Evolutionary conservation across 805 yeast genomes (phyloP).

Genomic region (Candida suzukii): DNA sequence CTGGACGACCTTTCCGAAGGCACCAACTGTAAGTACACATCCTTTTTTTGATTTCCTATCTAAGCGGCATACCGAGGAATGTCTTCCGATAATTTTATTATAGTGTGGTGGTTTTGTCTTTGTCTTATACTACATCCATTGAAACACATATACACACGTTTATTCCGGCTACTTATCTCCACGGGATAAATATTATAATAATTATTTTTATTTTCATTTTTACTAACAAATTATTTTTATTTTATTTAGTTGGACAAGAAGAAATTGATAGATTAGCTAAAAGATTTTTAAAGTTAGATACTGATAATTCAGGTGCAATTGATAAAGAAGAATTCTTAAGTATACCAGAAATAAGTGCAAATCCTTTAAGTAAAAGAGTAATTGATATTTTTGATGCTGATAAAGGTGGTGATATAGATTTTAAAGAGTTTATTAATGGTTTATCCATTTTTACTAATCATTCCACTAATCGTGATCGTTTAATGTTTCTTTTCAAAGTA

Average conservation of each 20-base stretch:
- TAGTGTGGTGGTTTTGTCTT: too few relatives aligned
- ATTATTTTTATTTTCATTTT: too few relatives aligned
- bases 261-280: constrained; percentile 89
- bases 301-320: constrained; percentile 86
- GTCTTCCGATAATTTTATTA: neutral
- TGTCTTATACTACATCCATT: too few relatives aligned
- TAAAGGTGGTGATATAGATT: constrained; percentile 88
- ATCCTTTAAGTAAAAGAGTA: constrained; percentile 83
- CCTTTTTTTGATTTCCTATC: too few relatives aligned
- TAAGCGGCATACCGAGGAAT: neutral
- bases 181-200: too few relatives aligned
- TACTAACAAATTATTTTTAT: neutral
- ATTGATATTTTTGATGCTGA: constrained; percentile 94
- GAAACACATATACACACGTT: too few relatives aligned
- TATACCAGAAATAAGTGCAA: constrained; percentile 86
- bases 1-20: constrained; percentile 72
- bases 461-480: constrained; percentile 73
- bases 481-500: constrained; percentile 83
- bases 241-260: constrained; percentile 61
- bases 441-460: constrained; percentile 78
- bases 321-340: constrained; percentile 86
- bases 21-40: constrained; percentile 55
- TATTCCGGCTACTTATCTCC: too few relatives aligned
- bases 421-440: constrained; percentile 77
- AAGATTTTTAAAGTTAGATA: constrained; percentile 91